A percentile compares a stretch with the other conserved stretches of the same genome.
Conservation (phyloP, 495 filamentous ascomycete genomes). For the Jackrogersella multiformis region DNA sequence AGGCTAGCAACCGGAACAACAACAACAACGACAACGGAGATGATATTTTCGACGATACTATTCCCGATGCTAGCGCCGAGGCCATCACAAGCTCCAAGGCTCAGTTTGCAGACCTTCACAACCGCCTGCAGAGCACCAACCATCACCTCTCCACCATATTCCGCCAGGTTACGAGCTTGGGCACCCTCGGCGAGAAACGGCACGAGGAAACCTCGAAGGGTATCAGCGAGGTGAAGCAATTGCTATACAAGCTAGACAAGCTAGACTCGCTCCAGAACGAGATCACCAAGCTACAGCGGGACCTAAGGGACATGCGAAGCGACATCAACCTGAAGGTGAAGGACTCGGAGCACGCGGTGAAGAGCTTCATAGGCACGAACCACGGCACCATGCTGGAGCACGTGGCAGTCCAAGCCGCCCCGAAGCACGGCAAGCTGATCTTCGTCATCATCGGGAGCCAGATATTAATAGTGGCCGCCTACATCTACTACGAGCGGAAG, state of each 20-base stretch:
- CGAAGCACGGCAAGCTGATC: conserved; percentile 77
- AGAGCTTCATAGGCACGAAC: conserved; percentile 74
- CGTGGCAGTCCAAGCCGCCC: conserved; percentile 62
- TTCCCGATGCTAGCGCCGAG: conserved; percentile 58
- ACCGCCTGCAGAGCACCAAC: conserved; percentile 78
- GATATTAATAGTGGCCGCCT: conserved; percentile 71
- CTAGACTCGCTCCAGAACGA: conserved; percentile 56
- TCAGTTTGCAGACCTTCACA: conserved; percentile 84
- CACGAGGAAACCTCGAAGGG: conserved; percentile 63
- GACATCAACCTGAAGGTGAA: conserved; percentile 60
- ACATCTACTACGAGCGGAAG: conserved; percentile 83
- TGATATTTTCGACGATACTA: conserved; percentile 54
- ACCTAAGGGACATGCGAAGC: conserved; percentile 65
- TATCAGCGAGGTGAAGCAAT: conserved; percentile 52
- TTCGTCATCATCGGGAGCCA: conserved; percentile 81
- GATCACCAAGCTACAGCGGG: conserved; percentile 70
- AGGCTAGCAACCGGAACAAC: conserved; percentile 34
- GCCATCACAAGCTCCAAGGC: conserved; percentile 61
- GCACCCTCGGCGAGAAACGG: conserved; percentile 62
- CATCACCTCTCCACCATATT: conserved; percentile 75
- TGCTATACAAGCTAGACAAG: conserved; percentile 52
- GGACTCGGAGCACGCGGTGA: conserved; percentile 78
- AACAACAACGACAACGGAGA: conserved; percentile 29
- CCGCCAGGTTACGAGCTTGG: conserved; percentile 65
- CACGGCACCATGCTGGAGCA: conserved; percentile 72